Evolutionary conservation across 176 grass and related monocot species (phyloP).

Genomic region (Triticum aestivum): IWGSC_CS_RefSeq_v2.1 NC_057800.1:184631301-184631800

Average conservation of each 20-base stretch:
- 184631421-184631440: slow-evolving; percentile 24
- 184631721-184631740: slow-evolving; percentile 39
- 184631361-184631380: neutral
- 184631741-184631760: slow-evolving; percentile 9
- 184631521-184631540: neutral
- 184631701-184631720: neutral
- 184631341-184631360: neutral
- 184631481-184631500: neutral
- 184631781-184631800: slow-evolving; percentile 28
- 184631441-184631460: slow-evolving; percentile 22
- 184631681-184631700: neutral
- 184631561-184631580: neutral
- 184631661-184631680: neutral
- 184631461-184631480: neutral
- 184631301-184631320: neutral
- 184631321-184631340: neutral
- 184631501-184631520: slow-evolving; percentile 19
- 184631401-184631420: neutral
- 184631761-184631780: slow-evolving; percentile 41
- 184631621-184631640: neutral
- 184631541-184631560: neutral
- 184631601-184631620: slow-evolving; percentile 38
- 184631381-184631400: neutral
- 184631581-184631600: slow-evolving; percentile 35
- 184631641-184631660: neutral